Percentiles rank a stretch among this genome's conserved stretches.
phyloP scores from a whole-genome alignment of 805 yeast species.

The Yamadazyma tumulicola region DNA sequence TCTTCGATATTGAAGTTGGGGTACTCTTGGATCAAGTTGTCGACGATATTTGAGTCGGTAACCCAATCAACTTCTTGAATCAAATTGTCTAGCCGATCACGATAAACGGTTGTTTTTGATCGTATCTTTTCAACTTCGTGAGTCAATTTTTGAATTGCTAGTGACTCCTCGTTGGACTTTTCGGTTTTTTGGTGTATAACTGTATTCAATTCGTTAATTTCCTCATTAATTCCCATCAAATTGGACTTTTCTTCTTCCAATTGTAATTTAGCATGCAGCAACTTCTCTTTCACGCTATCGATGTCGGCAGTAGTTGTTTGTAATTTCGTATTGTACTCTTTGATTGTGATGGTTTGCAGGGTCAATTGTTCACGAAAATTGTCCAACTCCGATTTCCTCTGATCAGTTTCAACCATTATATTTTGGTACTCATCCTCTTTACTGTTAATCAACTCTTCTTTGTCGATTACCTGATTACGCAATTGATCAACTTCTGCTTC shows the following conservation, averaged over 20 bases:
- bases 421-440: slow-evolving; percentile 57
- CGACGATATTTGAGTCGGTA: slow-evolving; percentile 55
- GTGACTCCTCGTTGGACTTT: slow-evolving; percentile 42
- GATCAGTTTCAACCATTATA: slow-evolving; percentile 69
- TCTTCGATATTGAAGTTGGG: slow-evolving; percentile 62
- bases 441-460: slow-evolving; percentile 41
- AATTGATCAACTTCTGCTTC: slow-evolving; percentile 46
- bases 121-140: slow-evolving; percentile 54
- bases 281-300: slow-evolving; percentile 16
- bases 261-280: slow-evolving; percentile 20
- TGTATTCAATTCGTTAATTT: slow-evolving; percentile 56
- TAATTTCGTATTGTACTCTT: slow-evolving; percentile 20
- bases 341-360: slow-evolving; percentile 23
- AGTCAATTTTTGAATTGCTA: slow-evolving; percentile 50
- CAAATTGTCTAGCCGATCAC: slow-evolving; percentile 41
- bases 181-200: slow-evolving; percentile 44
- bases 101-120: slow-evolving; percentile 32
- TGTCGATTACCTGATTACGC: slow-evolving; percentile 29
- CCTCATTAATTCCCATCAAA: slow-evolving; percentile 70
- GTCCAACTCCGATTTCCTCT: slow-evolving; percentile 53
- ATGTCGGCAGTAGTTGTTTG: slow-evolving; percentile 18
- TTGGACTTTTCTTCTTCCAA: slow-evolving; percentile 56
- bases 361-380: slow-evolving; percentile 40
- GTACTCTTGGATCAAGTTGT: slow-evolving; percentile 55
- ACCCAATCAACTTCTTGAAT: slow-evolving; percentile 71